Percentiles rank a stretch among this genome's conserved stretches.
Evolutionary conservation across 1,139 yeast genomes (phyloP).

Genomic region (Geotrichum australiense): DNA sequence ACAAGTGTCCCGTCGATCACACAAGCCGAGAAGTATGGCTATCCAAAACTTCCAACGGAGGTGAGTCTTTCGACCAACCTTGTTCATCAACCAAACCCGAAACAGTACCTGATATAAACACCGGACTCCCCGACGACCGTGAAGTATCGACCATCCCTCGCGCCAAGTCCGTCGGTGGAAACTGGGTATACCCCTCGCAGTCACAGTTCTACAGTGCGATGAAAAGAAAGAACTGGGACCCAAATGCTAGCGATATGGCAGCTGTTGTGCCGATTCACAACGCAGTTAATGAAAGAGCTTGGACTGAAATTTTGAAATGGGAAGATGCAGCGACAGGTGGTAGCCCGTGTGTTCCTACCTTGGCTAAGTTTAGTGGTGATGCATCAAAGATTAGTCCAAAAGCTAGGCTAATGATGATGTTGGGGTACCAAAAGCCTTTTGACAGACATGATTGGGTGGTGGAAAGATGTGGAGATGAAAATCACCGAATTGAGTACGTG

Average conservation of each 20-base stretch:
- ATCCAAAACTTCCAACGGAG: slow-evolving; percentile 29
- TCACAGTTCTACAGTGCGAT: slow-evolving; percentile 93
- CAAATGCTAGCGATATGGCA: slow-evolving; percentile 74
- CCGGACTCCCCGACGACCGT: slow-evolving; percentile 43
- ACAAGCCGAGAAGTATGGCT: slow-evolving; percentile 49
- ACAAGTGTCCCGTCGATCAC: slow-evolving; percentile 34
- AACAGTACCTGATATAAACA: slow-evolving; percentile 22
- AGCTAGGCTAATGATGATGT: slow-evolving; percentile 59
- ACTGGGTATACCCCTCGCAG: slow-evolving; percentile 96
- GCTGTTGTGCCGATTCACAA: slow-evolving; percentile 93
- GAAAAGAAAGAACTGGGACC: slow-evolving; percentile 85
- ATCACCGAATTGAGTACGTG: slow-evolving; percentile 65
- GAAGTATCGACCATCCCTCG: slow-evolving; percentile 82
- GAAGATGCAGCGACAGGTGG: slow-evolving; percentile 54
- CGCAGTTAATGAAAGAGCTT: slow-evolving; percentile 86
- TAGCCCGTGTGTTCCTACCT: slow-evolving; percentile 72
- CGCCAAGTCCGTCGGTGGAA: slow-evolving; percentile 46
- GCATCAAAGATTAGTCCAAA: slow-evolving; percentile 79
- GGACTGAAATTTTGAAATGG: slow-evolving; percentile 83
- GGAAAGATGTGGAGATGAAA: slow-evolving; percentile 67
- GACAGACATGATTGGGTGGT: slow-evolving; percentile 96
- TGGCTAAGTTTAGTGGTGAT: slow-evolving; percentile 86
- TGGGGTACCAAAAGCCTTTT: slow-evolving; percentile 72
- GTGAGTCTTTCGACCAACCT: slow-evolving; percentile 18
- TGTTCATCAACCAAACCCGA: slow-evolving; percentile 32